phyloP scores from a whole-genome alignment of 106 monocot genomes.

The Dioscorea zingiberensis region DNA sequence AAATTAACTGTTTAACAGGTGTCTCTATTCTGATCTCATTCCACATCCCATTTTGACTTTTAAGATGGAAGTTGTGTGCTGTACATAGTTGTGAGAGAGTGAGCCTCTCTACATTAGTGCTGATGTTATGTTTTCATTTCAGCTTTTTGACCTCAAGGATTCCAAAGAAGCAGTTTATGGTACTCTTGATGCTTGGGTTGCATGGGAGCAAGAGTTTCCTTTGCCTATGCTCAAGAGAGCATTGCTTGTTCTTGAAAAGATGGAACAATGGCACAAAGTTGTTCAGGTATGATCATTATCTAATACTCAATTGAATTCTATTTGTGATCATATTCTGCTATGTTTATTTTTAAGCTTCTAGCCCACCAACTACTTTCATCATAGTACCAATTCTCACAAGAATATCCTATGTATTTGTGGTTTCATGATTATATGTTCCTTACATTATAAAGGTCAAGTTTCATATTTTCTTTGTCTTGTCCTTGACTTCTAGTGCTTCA shows the following conservation, averaged over 20 bases:
- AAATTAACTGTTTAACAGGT: neutral
- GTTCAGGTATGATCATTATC: slow-evolving; percentile 51
- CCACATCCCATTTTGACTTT: too few relatives aligned
- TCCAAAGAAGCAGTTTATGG: slow-evolving; percentile 92
- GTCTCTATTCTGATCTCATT: too few relatives aligned
- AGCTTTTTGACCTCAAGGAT: slow-evolving; percentile 75
- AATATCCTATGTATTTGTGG: neutral
- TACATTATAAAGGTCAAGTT: too few relatives aligned
- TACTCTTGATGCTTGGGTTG: slow-evolving; percentile 96
- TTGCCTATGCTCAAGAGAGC: slow-evolving; percentile 53
- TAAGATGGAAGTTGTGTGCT: too few relatives aligned
- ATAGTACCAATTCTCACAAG: neutral
- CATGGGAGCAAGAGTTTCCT: slow-evolving; percentile 87
- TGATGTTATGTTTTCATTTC: slow-evolving; percentile 6
- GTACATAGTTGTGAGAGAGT: too few relatives aligned
- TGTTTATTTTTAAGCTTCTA: neutral
- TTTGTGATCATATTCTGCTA: too few relatives aligned
- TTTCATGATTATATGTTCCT: too few relatives aligned
- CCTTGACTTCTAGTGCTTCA: too few relatives aligned
- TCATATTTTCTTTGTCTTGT: too few relatives aligned
- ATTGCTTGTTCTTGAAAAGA: slow-evolving; percentile 71
- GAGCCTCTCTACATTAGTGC: too few relatives aligned
- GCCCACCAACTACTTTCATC: neutral
- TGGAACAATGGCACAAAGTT: slow-evolving; percentile 87
- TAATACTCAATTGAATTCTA: neutral